A percentile compares a stretch with the other conserved stretches of the same genome.
phyloP scores from a whole-genome alignment of 23 red algal species.

The Gracilariopsis chorda region DNA sequence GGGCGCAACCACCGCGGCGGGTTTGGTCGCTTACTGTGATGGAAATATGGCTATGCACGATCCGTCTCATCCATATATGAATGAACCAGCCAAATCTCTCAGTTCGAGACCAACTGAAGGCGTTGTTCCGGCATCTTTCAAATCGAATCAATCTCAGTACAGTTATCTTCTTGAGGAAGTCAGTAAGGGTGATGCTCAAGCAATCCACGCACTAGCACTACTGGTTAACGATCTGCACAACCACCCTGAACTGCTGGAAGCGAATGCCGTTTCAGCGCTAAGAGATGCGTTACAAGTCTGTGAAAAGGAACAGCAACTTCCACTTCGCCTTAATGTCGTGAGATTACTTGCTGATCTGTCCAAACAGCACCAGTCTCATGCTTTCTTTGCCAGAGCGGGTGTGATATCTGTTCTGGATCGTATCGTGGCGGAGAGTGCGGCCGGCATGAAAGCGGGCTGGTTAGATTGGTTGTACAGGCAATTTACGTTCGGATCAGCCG shows the following conservation, averaged over 20 bases:
- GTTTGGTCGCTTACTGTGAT: conserved; percentile 15
- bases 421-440: neutral
- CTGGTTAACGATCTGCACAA: conserved; percentile 38
- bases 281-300: conserved; percentile 13
- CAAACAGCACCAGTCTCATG: conserved; percentile 8
- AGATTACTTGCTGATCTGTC: conserved; percentile 56
- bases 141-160: neutral
- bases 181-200: conserved; percentile 3
- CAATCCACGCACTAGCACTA: conserved; percentile 38
- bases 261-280: conserved; percentile 29
- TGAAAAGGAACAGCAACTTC: conserved; percentile 11
- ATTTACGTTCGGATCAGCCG: neutral
- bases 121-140: neutral
- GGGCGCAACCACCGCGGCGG: neutral
- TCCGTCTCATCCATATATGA: neutral
- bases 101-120: neutral
- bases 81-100: neutral
- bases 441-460: conserved; percentile 6
- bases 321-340: conserved; percentile 33
- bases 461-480: conserved; percentile 11
- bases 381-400: conserved; percentile 14
- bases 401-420: conserved; percentile 10
- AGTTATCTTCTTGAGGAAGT: neutral
- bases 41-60: neutral
- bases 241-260: conserved; percentile 29